Evolutionary conservation across 2,329 filamentous ascomycete species (phyloP).

Genomic region (Harringtonia lauricola): DNA sequence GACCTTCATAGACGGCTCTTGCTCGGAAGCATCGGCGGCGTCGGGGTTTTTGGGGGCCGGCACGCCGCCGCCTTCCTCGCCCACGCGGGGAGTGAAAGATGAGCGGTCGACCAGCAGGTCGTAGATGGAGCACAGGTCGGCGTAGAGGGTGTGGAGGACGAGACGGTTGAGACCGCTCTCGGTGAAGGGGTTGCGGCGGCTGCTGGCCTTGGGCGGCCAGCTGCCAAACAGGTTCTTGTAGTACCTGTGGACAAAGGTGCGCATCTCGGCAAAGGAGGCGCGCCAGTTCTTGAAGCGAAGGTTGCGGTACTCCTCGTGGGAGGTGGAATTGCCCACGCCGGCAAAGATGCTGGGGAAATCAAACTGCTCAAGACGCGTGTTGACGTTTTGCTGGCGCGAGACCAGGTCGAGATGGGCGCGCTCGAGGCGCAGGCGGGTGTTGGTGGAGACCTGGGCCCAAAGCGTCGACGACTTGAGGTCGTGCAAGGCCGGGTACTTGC

Average conservation of each 20-base stretch:
- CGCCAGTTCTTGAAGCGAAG: constrained; percentile 82
- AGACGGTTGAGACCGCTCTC: constrained; percentile 79
- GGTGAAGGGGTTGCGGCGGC: constrained; percentile 82
- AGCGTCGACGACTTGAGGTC: constrained; percentile 49
- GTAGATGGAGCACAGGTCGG: constrained; percentile 77
- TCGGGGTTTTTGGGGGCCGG: not conserved
- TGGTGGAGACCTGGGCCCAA: constrained; percentile 55
- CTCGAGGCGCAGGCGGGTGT: constrained; percentile 70
- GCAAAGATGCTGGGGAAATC: constrained; percentile 86
- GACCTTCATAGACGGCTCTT: constrained; percentile 27
- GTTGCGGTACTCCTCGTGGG: constrained; percentile 61
- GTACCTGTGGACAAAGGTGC: constrained; percentile 60
- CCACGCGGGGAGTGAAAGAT: constrained; percentile 65
- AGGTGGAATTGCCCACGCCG: constrained; percentile 76
- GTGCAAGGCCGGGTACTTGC: constrained; percentile 68
- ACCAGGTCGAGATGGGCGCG: constrained; percentile 71
- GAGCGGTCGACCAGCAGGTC: constrained; percentile 77
- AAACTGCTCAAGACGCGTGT: constrained; percentile 69
- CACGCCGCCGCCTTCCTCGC: constrained; percentile 43
- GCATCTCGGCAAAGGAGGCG: constrained; percentile 60
- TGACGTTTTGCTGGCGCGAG: constrained; percentile 58
- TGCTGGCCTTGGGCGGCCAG: constrained; percentile 87
- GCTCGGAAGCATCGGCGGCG: not conserved
- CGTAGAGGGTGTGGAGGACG: constrained; percentile 72
- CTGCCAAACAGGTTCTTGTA: constrained; percentile 49